Evolutionary conservation across 306 rosid species (phyloP).

Genomic region (Quercus wislizeni): DNA sequence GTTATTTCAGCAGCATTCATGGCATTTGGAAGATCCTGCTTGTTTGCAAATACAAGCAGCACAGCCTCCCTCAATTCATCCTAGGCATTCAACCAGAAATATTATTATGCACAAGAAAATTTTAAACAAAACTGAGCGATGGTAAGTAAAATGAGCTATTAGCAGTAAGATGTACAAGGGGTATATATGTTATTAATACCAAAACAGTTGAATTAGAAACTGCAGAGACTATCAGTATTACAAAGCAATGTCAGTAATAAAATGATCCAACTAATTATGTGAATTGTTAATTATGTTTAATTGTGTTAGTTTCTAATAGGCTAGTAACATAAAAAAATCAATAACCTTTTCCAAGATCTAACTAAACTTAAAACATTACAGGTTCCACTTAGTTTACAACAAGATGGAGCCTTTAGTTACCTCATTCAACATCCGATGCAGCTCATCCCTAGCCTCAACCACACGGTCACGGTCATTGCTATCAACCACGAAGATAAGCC

Average conservation of each 20-base stretch:
- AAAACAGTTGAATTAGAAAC: not conserved
- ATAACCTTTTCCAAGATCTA: not conserved
- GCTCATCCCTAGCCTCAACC: slow-evolving; percentile 54
- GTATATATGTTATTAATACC: not conserved
- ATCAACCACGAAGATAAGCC: slow-evolving; percentile 60
- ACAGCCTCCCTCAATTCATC: no score
- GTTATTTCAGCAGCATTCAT: no score
- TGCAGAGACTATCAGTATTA: not conserved
- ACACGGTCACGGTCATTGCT: slow-evolving; percentile 69
- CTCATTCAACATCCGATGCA: slow-evolving; percentile 68
- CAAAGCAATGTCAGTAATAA: not conserved
- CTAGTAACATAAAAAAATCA: not conserved
- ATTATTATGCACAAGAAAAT: no score
- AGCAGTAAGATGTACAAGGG: not conserved
- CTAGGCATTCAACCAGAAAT: no score
- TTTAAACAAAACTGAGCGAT: not conserved
- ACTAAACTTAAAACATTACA: not conserved
- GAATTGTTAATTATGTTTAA: no score
- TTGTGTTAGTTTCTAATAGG: not conserved
- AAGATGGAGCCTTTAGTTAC: slow-evolving; percentile 13
- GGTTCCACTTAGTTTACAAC: not conserved
- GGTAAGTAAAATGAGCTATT: not conserved
- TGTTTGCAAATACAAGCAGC: no score
- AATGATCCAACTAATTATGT: not conserved
- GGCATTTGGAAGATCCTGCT: no score